Evolutionary conservation across 2,329 filamentous ascomycete species (phyloP), one percentile per base, ranked within the genome.

Genomic region (Phyllosticta paracitricarpa): DNA sequence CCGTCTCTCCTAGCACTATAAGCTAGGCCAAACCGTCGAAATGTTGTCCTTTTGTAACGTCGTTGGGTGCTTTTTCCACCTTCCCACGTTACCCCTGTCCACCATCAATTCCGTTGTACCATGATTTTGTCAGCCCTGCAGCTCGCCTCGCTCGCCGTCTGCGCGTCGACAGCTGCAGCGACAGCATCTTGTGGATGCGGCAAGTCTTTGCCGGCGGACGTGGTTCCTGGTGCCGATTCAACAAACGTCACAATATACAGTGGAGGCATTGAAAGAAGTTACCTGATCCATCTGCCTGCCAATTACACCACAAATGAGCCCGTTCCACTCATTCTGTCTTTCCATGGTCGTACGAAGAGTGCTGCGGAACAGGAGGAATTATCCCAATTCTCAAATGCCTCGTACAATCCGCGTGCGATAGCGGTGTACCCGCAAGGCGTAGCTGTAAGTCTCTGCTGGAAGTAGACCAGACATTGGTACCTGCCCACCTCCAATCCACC

Each of bases 251-350:
- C 65, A 3, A 66, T 73, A 28, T 26, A 62, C 9, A 72, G 70
- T 59, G 60, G 60, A 35, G 72, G 72, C 17, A 54, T 68, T 2
- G 62, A 66, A 9, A 72, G 75, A 7, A 69, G 68, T 8, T 77
- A 75, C 56, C 70, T 69, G 17, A 66, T 78, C 5, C 72, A 76
- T 55, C 65, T 77, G 4, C 75, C 76, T 1, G 56, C 70, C 35
- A 70, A 67, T 48, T 81, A 80, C 68, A 64, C 76, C 24, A 62
- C 62, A 10, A 67, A 70, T 55, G 72, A 59, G 1, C 70, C 76
- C 2, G 67, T 73, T 0, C 73, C 77, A 0, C 60, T 82, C 28
- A 78, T 81, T 40, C 69, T 82, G 35, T 79, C 79, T 5, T 81
- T 76, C 65, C 79, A 81, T 61, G 79, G 79, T 4, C 72, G 75